These are phyloP conservation scores for Mycosphaerella arachidis DNA, from an alignment of 2,329 filamentous ascomycete genomes.

Conservation along the genomic window DNA sequence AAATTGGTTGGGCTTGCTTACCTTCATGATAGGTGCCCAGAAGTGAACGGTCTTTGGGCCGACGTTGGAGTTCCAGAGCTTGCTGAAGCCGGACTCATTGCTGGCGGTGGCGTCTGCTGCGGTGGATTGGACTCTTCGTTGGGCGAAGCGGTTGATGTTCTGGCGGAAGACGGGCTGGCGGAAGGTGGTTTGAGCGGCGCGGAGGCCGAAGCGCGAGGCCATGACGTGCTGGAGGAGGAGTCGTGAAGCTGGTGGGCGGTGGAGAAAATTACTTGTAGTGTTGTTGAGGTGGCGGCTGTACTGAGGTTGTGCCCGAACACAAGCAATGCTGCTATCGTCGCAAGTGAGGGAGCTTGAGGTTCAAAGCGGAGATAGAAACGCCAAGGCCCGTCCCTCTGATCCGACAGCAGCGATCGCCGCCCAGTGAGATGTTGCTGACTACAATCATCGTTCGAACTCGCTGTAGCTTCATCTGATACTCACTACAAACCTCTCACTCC, in stretches of 20 bases:
- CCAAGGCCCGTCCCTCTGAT: neutral
- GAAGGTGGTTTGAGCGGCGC: conserved; percentile 51
- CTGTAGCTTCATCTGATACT: neutral
- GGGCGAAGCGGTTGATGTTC: conserved; percentile 40
- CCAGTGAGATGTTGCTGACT: neutral
- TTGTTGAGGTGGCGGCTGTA: neutral
- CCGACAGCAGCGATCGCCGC: neutral
- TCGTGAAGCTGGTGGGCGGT: neutral
- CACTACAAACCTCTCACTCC: neutral
- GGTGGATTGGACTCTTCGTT: conserved; percentile 63
- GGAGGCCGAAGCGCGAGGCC: conserved; percentile 55
- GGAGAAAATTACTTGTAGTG: too few species aligned
- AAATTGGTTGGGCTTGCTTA: conserved; percentile 31
- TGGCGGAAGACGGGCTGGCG: conserved; percentile 51
- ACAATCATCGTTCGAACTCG: neutral
- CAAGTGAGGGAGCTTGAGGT: neutral
- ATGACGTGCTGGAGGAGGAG: conserved; percentile 33
- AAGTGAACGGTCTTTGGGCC: conserved; percentile 84
- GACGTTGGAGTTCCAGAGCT: conserved; percentile 55
- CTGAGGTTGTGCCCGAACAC: neutral
- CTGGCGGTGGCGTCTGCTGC: conserved; percentile 46
- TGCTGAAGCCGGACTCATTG: conserved; percentile 55
- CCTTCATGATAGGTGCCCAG: conserved; percentile 95
- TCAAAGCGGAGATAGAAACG: neutral
- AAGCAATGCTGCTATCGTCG: neutral